These are phyloP conservation scores for Aspergillus brunneoviolaceus DNA, from an alignment of 2,329 filamentous ascomycete species.

Conservation along the genomic window DNA sequence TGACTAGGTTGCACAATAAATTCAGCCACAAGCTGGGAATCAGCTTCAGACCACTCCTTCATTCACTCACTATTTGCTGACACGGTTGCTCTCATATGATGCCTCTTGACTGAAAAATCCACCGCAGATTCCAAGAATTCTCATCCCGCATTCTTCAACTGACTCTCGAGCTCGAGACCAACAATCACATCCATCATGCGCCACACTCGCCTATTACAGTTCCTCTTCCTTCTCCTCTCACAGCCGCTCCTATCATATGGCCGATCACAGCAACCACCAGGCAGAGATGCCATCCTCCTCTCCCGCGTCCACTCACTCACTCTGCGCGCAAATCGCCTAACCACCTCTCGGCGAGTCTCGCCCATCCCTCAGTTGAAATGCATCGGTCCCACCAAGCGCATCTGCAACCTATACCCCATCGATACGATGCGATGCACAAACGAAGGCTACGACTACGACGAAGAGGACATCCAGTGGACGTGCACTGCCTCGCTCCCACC, in stretches of 20 bases:
- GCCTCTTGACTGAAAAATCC: not conserved
- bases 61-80: not conserved
- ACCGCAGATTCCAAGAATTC: not conserved
- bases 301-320: constrained; percentile 75
- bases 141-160: not conserved
- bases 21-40: not conserved
- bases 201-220: constrained; percentile 8
- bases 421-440: constrained; percentile 90
- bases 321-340: constrained; percentile 66
- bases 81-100: not conserved
- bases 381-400: constrained; percentile 60
- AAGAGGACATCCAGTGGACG: constrained; percentile 85
- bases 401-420: constrained; percentile 69
- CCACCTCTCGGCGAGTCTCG: constrained; percentile 71
- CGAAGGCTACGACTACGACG: constrained; percentile 73
- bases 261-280: constrained; percentile 33
- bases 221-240: constrained; percentile 21
- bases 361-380: constrained; percentile 79
- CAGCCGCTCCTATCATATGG: constrained; percentile 20
- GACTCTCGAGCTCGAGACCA: not conserved
- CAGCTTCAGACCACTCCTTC: too few species aligned
- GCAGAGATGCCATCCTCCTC: constrained; percentile 56
- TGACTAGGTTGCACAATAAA: not conserved
- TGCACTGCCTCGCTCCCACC: constrained; percentile 67
- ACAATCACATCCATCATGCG: constrained; percentile 20